These are phyloP conservation scores for Cordyceps javanica DNA, from an alignment of 2,329 filamentous ascomycete genomes.

Conservation along the genomic window DNA sequence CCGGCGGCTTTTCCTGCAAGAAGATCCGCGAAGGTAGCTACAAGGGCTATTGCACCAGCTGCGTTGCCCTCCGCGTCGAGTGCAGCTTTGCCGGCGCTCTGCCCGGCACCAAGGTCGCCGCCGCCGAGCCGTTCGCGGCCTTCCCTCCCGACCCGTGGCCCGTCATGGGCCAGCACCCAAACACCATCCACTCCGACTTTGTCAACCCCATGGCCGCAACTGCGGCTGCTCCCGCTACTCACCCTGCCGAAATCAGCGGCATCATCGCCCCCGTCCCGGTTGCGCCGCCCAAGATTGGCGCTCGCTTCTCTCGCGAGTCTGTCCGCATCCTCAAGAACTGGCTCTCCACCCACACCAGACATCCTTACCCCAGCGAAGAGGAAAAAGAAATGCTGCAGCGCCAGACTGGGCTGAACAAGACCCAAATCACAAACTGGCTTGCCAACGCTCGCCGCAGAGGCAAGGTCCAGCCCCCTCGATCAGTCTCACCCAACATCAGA, in stretches of 20 bases:
- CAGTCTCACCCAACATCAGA: conserved; percentile 62
- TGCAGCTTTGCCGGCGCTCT: conserved; percentile 48
- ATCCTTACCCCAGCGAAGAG: conserved; percentile 83
- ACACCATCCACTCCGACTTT: conserved; percentile 20
- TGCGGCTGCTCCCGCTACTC: conserved; percentile 1
- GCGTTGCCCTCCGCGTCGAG: conserved; percentile 51
- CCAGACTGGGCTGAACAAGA: conserved; percentile 73
- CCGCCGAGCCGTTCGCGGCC: conserved; percentile 24
- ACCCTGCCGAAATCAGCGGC: conserved; percentile 18
- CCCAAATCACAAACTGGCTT: conserved; percentile 87
- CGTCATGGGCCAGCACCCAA: conserved; percentile 36
- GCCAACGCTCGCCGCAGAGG: conserved; percentile 80
- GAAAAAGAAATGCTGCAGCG: conserved; percentile 76
- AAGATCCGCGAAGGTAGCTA: conserved; percentile 52
- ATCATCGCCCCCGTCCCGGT: conserved; percentile 21
- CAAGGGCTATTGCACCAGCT: conserved; percentile 56
- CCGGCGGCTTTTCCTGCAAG: conserved; percentile 54
- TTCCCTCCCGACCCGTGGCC: conserved; percentile 43
- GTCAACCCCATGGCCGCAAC: neutral
- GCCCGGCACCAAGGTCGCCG: conserved; percentile 29
- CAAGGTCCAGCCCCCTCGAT: conserved; percentile 65
- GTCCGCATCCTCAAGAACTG: conserved; percentile 78
- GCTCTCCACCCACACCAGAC: conserved; percentile 71
- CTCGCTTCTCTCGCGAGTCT: conserved; percentile 74
- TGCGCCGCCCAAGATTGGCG: conserved; percentile 55